A percentile compares a stretch with the other conserved stretches of the same genome.
phyloP scores from a whole-genome alignment of 2,329 filamentous ascomycete species.

The Colletotrichum euphorbiae region DNA sequence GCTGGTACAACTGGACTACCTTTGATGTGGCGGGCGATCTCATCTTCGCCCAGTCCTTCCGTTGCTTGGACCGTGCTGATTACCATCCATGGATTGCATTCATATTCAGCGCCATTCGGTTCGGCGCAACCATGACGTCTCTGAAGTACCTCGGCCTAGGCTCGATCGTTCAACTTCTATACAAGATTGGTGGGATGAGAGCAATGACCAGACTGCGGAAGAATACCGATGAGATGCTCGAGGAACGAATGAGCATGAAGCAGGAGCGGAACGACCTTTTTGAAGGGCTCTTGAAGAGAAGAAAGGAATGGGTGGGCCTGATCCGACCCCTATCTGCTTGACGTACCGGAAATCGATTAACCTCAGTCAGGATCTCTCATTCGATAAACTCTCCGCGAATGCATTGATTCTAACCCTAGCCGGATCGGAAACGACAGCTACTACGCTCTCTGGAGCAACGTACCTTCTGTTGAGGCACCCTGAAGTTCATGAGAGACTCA shows the following conservation, averaged over 20 bases:
- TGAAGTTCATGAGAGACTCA: slow-evolving; percentile 45
- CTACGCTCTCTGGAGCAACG: slow-evolving; percentile 53
- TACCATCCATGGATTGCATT: slow-evolving; percentile 46
- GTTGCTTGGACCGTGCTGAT: slow-evolving; percentile 42
- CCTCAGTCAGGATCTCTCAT: slow-evolving; percentile 40
- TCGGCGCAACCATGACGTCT: slow-evolving; percentile 10
- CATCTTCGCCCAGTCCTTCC: slow-evolving; percentile 46
- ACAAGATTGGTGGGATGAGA: slow-evolving; percentile 18
- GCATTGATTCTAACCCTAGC: slow-evolving; percentile 46
- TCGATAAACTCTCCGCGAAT: slow-evolving; percentile 37
- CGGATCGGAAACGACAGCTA: slow-evolving; percentile 60
- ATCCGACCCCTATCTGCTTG: fast-evolving
- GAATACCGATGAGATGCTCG: slow-evolving; percentile 15
- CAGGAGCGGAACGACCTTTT: slow-evolving; percentile 35
- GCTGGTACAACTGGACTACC: slow-evolving; percentile 29
- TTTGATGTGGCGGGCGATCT: slow-evolving; percentile 44
- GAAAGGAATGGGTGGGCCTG: slow-evolving; percentile 30
- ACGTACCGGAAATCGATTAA: not conserved
- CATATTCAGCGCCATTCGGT: slow-evolving; percentile 39
- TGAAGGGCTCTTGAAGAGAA: slow-evolving; percentile 35
- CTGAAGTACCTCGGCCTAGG: slow-evolving; percentile 20
- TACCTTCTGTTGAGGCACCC: slow-evolving; percentile 53
- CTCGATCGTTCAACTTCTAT: not conserved
- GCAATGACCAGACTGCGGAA: not conserved
- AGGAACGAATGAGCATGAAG: slow-evolving; percentile 9